Conservation (phyloP, 1,284 basidiomycete species). For the Crepidotus sp. region DNA sequence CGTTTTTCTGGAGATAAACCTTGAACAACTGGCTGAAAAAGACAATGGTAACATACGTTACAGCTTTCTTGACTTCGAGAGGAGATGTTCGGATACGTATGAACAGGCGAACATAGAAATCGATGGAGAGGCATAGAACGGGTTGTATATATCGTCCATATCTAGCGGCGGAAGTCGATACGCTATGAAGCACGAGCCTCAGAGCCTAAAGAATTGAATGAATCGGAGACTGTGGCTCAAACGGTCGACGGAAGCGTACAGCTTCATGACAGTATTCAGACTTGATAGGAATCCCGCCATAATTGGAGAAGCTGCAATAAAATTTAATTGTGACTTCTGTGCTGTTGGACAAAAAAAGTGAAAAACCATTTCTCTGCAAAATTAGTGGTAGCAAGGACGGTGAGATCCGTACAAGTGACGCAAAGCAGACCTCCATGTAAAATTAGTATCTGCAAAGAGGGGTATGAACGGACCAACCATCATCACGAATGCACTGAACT, state of each 20-base stretch:
- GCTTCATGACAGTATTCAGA: slow-evolving; percentile 94
- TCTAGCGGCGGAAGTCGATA: slow-evolving; percentile 81
- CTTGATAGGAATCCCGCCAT: slow-evolving; percentile 88
- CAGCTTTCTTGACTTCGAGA: slow-evolving; percentile 79
- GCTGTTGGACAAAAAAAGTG: too few relatives aligned
- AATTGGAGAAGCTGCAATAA: slow-evolving; percentile 77
- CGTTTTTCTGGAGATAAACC: slow-evolving; percentile 51
- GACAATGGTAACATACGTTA: slow-evolving; percentile 49
- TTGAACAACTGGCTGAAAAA: background rate
- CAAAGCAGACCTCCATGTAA: slow-evolving; percentile 68
- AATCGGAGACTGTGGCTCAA: slow-evolving; percentile 2
- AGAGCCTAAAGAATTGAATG: slow-evolving; percentile 51
- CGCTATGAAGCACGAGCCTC: slow-evolving; percentile 78
- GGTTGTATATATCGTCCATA: slow-evolving; percentile 93
- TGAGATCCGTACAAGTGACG: slow-evolving; percentile 94
- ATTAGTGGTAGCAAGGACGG: slow-evolving; percentile 89
- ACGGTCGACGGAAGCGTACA: slow-evolving; percentile 33
- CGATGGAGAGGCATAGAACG: slow-evolving; percentile 89
- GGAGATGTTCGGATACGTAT: slow-evolving; percentile 72
- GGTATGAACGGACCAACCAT: slow-evolving; percentile 41
- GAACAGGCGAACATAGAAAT: slow-evolving; percentile 95
- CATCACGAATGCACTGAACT: slow-evolving; percentile 84
- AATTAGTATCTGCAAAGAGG: slow-evolving; percentile 1
- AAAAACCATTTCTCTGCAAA: slow-evolving; percentile 95
- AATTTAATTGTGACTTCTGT: background rate